Evolutionary conservation across 805 yeast genomes (phyloP), one percentile per base, ranked within the genome.

Genomic region (Saturnispora silvae): DNA sequence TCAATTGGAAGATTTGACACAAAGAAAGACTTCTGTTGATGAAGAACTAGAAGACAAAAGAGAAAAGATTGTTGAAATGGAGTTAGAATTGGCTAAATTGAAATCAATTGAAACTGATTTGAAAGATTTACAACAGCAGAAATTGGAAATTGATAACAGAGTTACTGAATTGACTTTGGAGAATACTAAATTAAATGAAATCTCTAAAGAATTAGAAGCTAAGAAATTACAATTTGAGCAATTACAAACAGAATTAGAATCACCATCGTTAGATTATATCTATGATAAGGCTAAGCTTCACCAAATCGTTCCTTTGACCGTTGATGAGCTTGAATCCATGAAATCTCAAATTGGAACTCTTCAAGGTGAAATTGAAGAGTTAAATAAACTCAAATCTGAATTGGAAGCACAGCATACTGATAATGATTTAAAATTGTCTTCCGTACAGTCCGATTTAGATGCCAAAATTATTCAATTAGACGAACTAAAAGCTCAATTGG

Each of bases 291-390:
- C 67, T 4, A 20, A 40, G 5, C 39, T 34, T 10, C 54, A 45
- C 37, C 59, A 60, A 4, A 41, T 52, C 13, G 48, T 47, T 13
- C 44, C 54, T 34, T 40, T 60, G 20, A 52, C 54, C 15, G 20
- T 43, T 7, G 28, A 13, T 20, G 35, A 31, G 14, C 35, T 26
- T 16, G 35, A 31, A 5, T 14, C 31, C 8, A 26, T 37, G 35
- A 26, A 28, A 14, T 6, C 20, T 10, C 31, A 31, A 18, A 31
- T 26, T 33, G 14, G 35, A 34, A 36, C 38, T 40, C 18, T 31
- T 13, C 27, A 46, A 31, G 31, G 44, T 30, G 20, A 33, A 28
- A 16, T 26, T 19, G 37, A 31, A 22, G 38, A 13, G 3, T 34
- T 38, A 28, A 15, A 18, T 9, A 16, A 19, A 9, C 13, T 10